Evolutionary conservation across 1,284 basidiomycete genomes (phyloP).

Genomic region (Microbotryum silenes-acaulis): DNA sequence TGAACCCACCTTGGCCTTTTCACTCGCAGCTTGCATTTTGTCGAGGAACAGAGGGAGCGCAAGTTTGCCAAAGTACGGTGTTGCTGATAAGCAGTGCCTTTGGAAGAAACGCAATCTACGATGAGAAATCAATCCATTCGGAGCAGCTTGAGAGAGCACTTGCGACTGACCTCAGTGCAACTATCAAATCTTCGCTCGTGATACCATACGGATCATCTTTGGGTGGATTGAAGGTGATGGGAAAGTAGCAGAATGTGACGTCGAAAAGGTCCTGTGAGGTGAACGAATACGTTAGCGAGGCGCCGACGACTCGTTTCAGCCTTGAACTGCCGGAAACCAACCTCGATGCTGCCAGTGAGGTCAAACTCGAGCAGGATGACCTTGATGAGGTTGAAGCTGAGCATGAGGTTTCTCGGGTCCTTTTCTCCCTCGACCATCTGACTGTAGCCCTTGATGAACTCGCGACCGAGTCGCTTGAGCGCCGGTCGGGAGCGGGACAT

Average conservation of each 20-base stretch:
- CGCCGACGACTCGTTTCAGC: background rate
- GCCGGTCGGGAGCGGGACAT: constrained; percentile 54
- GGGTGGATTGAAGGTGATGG: constrained; percentile 91
- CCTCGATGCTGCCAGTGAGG: constrained; percentile 64
- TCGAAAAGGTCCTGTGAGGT: constrained; percentile 75
- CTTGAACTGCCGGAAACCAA: constrained; percentile 40
- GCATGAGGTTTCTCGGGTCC: constrained; percentile 86
- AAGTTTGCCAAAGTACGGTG: constrained; percentile 70
- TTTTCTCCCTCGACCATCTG: constrained; percentile 86
- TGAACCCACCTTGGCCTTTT: constrained; percentile 66
- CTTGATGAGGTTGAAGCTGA: constrained; percentile 79
- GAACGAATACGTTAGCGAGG: no score
- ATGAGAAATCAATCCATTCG: background rate
- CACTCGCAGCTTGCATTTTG: constrained; percentile 77
- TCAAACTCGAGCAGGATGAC: constrained; percentile 85
- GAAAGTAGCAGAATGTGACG: constrained; percentile 96
- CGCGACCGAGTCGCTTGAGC: constrained; percentile 61
- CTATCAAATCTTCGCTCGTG: constrained; percentile 75
- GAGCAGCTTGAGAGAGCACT: constrained; percentile 3
- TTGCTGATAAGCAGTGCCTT: constrained; percentile 61
- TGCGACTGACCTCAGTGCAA: constrained; percentile 54
- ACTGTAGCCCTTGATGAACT: constrained; percentile 68
- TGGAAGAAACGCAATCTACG: background rate
- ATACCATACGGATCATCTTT: constrained; percentile 93
- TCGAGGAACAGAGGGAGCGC: constrained; percentile 86